These are phyloP conservation scores for Balamuthia mandrillaris DNA, from an alignment of 208 protist genomes.

Conservation along the genomic window DNA sequence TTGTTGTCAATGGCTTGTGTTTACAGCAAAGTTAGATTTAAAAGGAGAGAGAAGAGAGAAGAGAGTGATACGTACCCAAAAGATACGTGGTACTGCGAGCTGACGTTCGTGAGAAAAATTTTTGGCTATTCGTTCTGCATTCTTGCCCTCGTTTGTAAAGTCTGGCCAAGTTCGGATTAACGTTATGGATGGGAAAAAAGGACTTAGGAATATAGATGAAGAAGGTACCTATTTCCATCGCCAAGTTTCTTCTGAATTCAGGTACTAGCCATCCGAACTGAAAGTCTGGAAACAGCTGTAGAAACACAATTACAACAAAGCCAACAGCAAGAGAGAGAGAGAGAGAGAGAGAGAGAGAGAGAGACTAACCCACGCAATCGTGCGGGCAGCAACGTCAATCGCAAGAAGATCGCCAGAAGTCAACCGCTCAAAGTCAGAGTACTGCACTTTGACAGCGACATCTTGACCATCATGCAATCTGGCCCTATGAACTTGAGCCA, in stretches of 20 bases:
- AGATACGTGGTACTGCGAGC: slow-evolving; percentile 51
- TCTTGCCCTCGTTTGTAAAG: slow-evolving; percentile 86
- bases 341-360: too few species aligned
- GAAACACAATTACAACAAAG: slow-evolving; percentile 66
- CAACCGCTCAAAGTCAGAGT: slow-evolving; percentile 23
- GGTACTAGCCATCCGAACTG: slow-evolving; percentile 53
- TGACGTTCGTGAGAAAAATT: slow-evolving; percentile 73
- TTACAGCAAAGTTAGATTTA: too few species aligned
- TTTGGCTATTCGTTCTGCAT: slow-evolving; percentile 77
- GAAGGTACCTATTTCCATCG: slow-evolving; percentile 43
- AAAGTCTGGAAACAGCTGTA: slow-evolving; percentile 66
- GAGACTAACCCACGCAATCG: not conserved
- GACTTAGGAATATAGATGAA: too few species aligned
- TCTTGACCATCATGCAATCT: slow-evolving; percentile 63
- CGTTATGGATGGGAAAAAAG: too few species aligned
- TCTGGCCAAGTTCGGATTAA: slow-evolving; percentile 55
- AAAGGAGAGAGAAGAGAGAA: too few species aligned
- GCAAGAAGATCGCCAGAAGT: slow-evolving; percentile 58
- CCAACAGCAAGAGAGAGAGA: too few species aligned
- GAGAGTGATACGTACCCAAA: too few species aligned
- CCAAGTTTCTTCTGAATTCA: slow-evolving; percentile 72
- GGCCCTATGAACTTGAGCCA: slow-evolving; percentile 82
- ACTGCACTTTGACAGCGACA: slow-evolving; percentile 86
- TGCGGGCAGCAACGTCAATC: slow-evolving; percentile 31
- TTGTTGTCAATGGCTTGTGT: too few species aligned